These are phyloP conservation scores for Sanghuangporus baumii DNA, from an alignment of 1,284 basidiomycete genomes.

Conservation along the genomic window DNA sequence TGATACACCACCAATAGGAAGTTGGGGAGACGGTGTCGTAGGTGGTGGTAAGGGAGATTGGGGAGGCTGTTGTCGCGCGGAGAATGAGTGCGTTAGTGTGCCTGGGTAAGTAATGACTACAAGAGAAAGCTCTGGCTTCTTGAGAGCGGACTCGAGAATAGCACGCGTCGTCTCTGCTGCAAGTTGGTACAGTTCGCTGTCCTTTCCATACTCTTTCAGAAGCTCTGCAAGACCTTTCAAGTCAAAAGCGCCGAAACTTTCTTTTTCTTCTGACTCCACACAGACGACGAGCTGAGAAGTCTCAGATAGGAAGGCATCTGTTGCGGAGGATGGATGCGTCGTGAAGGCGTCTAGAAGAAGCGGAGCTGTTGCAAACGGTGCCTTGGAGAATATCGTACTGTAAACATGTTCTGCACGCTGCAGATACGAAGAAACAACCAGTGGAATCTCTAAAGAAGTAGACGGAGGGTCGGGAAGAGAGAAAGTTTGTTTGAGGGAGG, in stretches of 20 bases:
- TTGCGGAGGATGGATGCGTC: conserved; percentile 32
- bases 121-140: conserved; percentile 35
- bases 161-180: conserved; percentile 40
- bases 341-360: conserved; percentile 38
- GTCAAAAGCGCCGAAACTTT: conserved; percentile 52
- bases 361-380: conserved; percentile 25
- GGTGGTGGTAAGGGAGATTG: conserved; percentile 47
- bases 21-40: conserved; percentile 38
- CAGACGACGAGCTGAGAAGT: conserved; percentile 44
- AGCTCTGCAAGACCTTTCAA: conserved; percentile 37
- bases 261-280: conserved; percentile 37
- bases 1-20: conserved; percentile 55
- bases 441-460: conserved; percentile 34
- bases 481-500: conserved; percentile 41
- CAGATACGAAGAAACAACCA: conserved; percentile 48
- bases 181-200: conserved; percentile 42
- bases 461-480: conserved; percentile 26
- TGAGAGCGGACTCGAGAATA: conserved; percentile 37
- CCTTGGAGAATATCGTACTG: conserved; percentile 40
- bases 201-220: conserved; percentile 37
- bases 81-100: conserved; percentile 24
- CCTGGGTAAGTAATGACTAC: conserved; percentile 46
- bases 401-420: conserved; percentile 55
- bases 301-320: conserved; percentile 35
- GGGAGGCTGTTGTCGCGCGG: conserved; percentile 35